Evolutionary conservation across 768 basidiomycete species (phyloP).

Genomic region (Cyathus striatus): DNA sequence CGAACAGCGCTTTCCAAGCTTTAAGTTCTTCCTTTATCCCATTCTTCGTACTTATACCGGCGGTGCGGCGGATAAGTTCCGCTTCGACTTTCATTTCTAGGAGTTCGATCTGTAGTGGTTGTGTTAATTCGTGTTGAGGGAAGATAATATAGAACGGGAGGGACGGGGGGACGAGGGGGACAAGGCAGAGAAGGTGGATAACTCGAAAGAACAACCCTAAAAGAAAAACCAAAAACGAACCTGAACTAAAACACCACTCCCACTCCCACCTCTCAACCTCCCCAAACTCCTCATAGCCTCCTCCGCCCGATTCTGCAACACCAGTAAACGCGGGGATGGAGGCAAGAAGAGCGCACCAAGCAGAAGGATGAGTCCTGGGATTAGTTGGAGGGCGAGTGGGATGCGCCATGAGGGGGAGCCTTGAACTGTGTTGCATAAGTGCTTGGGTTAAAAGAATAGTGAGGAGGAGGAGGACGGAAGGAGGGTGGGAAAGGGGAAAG

Average conservation of each 20-base stretch:
- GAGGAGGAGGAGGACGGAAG: neutral
- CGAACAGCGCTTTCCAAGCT: conserved; percentile 56
- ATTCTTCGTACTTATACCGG: conserved; percentile 13
- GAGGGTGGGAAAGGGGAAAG: neutral
- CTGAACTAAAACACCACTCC: conserved; percentile 47
- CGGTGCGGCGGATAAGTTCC: conserved; percentile 39
- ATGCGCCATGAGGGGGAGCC: conserved; percentile 72
- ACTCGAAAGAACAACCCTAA: conserved; percentile 2
- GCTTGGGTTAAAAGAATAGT: neutral
- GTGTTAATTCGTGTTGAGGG: neutral
- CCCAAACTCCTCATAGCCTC: conserved; percentile 59
- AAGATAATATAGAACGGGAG: neutral
- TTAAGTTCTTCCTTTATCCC: conserved; percentile 26
- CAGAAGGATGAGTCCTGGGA: conserved; percentile 64
- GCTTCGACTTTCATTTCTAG: conserved; percentile 73
- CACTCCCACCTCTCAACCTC: conserved; percentile 49
- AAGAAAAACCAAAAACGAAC: conserved; percentile 20
- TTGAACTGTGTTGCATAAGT: conserved; percentile 30
- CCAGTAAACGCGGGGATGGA: conserved; percentile 56
- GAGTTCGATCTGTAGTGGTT: conserved; percentile 51
- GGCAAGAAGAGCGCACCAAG: conserved; percentile 58
- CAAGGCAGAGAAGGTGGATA: neutral
- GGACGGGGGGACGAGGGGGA: neutral
- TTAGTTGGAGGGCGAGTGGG: conserved; percentile 65
- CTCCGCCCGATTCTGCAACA: conserved; percentile 46